Evolutionary conservation across 306 rosid species (phyloP).

Genomic region (Quercus mongolica): DNA sequence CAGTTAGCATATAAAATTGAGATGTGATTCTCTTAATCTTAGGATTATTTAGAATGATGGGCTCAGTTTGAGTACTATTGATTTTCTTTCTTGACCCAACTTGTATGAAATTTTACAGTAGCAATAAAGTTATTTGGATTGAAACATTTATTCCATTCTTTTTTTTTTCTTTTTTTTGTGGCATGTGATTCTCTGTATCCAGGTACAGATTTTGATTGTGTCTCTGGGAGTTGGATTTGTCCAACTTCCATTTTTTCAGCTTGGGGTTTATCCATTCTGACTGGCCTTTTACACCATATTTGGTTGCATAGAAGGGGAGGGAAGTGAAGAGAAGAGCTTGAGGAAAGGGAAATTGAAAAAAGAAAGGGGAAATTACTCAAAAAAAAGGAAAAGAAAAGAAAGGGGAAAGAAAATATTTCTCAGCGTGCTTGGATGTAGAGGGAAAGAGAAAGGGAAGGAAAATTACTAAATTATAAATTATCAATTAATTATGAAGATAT

Average conservation of each 20-base stretch:
- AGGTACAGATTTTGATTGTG: neutral
- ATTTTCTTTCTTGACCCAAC: neutral
- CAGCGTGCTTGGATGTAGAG: no score
- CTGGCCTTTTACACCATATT: neutral
- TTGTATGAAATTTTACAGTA: neutral
- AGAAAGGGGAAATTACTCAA: no score
- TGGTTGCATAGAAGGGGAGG: no score
- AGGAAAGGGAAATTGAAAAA: no score
- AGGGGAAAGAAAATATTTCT: no score
- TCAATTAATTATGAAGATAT: no score
- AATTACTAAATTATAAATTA: no score
- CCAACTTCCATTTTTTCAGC: neutral
- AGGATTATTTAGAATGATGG: neutral
- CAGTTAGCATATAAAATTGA: neutral
- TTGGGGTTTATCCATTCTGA: neutral
- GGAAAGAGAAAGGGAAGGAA: no score
- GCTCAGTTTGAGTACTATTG: neutral
- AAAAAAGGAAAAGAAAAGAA: no score
- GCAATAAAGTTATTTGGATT: no score
- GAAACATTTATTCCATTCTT: neutral
- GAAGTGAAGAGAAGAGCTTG: no score
- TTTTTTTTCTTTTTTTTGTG: neutral
- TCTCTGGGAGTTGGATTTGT: neutral
- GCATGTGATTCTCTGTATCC: neutral
- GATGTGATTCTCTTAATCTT: neutral